phyloP scores from a whole-genome alignment of 2,329 filamentous ascomycete species.

The Colletotrichum tropicicola region DNA sequence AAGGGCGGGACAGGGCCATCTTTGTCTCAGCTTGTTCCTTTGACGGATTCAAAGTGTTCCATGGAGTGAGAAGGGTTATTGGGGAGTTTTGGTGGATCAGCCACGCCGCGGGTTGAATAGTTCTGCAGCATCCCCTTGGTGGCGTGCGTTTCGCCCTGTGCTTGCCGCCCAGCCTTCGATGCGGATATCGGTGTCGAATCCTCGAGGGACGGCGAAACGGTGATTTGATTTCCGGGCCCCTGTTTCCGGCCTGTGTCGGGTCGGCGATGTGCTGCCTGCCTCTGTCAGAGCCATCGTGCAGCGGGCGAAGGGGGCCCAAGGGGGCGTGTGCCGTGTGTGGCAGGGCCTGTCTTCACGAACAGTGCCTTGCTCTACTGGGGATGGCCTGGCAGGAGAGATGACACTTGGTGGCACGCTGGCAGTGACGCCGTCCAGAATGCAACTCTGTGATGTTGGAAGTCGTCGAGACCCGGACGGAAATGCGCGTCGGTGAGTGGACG shows the following conservation, averaged over 20 bases:
- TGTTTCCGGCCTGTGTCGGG: neutral
- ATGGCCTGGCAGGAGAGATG: neutral
- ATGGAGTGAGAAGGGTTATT: neutral
- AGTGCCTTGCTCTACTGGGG: constrained; percentile 6
- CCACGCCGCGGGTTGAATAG: constrained; percentile 10
- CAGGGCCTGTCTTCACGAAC: too few species aligned
- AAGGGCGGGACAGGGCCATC: neutral
- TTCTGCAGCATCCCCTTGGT: constrained; percentile 5
- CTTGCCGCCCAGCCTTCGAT: too few species aligned
- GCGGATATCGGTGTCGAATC: too few species aligned
- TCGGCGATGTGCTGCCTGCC: constrained; percentile 7
- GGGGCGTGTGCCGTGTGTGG: neutral
- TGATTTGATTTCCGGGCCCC: constrained; percentile 6
- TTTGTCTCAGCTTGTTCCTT: constrained; percentile 17
- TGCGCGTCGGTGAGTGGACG: constrained; percentile 1
- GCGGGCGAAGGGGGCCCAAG: neutral
- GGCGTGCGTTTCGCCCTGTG: too few species aligned
- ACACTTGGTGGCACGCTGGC: neutral
- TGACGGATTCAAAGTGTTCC: constrained; percentile 10
- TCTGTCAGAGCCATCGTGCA: constrained; percentile 14
- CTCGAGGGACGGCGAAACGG: neutral
- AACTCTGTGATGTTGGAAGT: constrained; percentile 21
- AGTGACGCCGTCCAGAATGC: constrained; percentile 1
- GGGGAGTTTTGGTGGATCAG: constrained; percentile 8
- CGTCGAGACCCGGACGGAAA: constrained; percentile 1